Evolutionary conservation across 129 eudicot genomes (phyloP), one percentile per base, ranked within the genome.

Genomic region (Flaveria robusta): DNA sequence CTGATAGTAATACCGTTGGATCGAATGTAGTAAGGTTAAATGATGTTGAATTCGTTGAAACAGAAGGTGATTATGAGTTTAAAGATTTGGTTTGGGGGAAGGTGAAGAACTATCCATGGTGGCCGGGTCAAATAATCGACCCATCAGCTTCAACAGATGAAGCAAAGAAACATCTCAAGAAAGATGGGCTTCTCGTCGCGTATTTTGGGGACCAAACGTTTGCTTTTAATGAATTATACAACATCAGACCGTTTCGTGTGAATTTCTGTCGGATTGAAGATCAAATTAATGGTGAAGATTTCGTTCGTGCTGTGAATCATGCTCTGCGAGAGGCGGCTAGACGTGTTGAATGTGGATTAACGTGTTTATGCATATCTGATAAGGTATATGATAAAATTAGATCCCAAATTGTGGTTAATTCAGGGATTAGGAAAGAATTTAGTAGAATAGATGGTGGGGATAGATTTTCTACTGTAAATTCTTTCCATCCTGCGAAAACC

Each of bases 71-170:
- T 14, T 87, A 22, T 78, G 45, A 51, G 42, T 78, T 83, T 77
- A 34, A 60, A 12, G 96, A 92, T 89, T 69, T 92, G 68, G 93
- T 92, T 7, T 92, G 97, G 97, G 96, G 91, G 42, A 92, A 92
- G 73, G 96, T 92, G 67, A 84, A 79, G 89, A 80, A 88, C 56
- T 90, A 88, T 82, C 92, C 86, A 0, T 91, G 97, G 97, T 91
- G 97, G 97, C 97, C 97, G 14, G 97, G 91, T 11, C 88, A 82
- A 76, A 79, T 92, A 71, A 66, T 85, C 58, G 85, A 81, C 58
- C 84, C 83, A 7, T 81, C 82, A n/a, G 88, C 74, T 84, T 81
- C 89, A 69, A 85, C 89, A 2, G 75, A 84, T n/a, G 78, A 84
- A 56, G 93, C 91, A 34, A 81, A 29, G 77, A 87, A 79, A 50